These are phyloP conservation scores for Oryza meridionalis DNA, from an alignment of 176 grass and related monocot species.

Conservation along the genomic window DNA sequence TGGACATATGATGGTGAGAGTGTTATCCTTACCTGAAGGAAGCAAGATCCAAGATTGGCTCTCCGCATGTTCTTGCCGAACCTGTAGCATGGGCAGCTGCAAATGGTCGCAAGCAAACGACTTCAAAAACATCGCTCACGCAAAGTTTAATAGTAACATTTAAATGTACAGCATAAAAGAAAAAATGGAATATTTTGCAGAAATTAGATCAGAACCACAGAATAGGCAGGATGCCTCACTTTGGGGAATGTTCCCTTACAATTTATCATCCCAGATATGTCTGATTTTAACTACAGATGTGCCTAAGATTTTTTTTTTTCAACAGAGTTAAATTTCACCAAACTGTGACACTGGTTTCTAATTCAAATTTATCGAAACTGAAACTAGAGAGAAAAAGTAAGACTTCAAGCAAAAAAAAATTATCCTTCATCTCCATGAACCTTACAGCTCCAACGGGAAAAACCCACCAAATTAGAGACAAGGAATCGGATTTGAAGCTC, in stretches of 20 bases:
- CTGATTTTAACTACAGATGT: background rate
- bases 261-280: conserved; percentile 20
- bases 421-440: background rate
- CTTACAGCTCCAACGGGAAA: background rate
- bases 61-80: conserved; percentile 92
- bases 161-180: conserved; percentile 7
- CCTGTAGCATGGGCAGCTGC: conserved; percentile 93
- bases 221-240: background rate
- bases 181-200: conserved; percentile 27
- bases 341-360: background rate
- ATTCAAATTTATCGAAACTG: background rate
- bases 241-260: conserved; percentile 45
- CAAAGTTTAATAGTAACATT: conserved; percentile 32
- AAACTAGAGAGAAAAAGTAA: background rate
- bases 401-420: background rate
- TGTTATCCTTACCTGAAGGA: conserved; percentile 79
- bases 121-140: conserved; percentile 21
- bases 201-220: conserved; percentile 7
- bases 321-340: background rate
- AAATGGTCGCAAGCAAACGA: conserved; percentile 39
- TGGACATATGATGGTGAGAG: background rate
- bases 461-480: background rate
- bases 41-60: conserved; percentile 90
- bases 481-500: background rate
- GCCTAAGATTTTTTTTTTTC: background rate